Evolutionary conservation across 2,329 filamentous ascomycete species (phyloP), one percentile per base, ranked within the genome.

Genomic region (Pochonia chlamydosporia): DNA sequence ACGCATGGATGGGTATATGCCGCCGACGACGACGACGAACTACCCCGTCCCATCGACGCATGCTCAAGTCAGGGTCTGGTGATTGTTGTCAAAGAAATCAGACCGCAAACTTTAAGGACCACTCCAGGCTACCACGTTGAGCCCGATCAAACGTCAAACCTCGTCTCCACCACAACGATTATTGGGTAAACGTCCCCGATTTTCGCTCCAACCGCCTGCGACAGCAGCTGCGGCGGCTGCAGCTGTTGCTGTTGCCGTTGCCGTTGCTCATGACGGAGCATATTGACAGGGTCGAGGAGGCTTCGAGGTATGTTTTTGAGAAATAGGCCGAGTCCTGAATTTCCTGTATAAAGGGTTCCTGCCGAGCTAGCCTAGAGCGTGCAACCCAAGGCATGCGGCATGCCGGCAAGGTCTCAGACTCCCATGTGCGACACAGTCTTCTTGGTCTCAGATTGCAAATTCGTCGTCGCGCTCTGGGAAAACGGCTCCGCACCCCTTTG

Each of bases 221-320:
- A 49, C 43, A 24, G 39, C 41, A 33, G 40, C 41, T n/a, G 41
- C 35, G 21, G 43, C 31, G 20, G 42, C 47, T 26, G 43, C 31
- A 20, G 42, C 47, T 26, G 43, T 41, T 21, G 47, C 20, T 26
- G 31, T n/a, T 40, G 39, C 40, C 28, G 43, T 36, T n/a, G 47
- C 18, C 18, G 26, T 24, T 37, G 39, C 36, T 26, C 44, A 44
- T 40, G 36, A 48, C 42, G 51, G 47, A 50, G 18, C 48, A 44
- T 23, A 24, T 43, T 20, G 44, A 36, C 20, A 37, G 44, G 30
- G 44, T 43, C 30, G 47, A 51, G 35, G 49, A 44, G 25, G 36
- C 10, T 11, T 37, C 37, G n/a, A 35, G 42, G 51, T 51, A 39
- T 16, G 49, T 44, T 39, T 9, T 11, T 21, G 11, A 13, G 7